Evolutionary conservation across 352 stramenopile species (phyloP).

Genomic region (Globisporangium mamillatum): DNA sequence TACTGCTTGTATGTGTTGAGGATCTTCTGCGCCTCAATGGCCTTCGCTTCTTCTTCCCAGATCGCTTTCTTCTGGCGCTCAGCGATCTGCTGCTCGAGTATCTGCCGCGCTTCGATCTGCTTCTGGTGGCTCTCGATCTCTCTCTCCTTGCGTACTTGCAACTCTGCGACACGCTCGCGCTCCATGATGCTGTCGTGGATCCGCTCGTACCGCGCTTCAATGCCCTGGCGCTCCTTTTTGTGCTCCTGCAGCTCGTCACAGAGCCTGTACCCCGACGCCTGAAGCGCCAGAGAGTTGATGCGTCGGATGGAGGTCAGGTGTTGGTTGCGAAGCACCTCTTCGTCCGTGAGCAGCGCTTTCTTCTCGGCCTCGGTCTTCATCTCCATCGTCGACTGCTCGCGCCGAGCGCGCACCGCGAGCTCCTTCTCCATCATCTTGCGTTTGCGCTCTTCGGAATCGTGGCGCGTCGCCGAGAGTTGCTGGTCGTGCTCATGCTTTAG

Average conservation of each 20-base stretch:
- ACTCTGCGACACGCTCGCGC: constrained; percentile 50
- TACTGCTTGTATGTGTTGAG: constrained; percentile 82
- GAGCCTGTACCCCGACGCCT: constrained; percentile 59
- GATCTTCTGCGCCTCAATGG: constrained; percentile 75
- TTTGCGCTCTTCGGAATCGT: constrained; percentile 69
- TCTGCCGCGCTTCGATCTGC: constrained; percentile 54
- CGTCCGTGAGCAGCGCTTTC: constrained; percentile 59
- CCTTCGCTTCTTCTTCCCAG: constrained; percentile 75
- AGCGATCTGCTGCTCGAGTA: constrained; percentile 71
- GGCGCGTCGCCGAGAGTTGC: constrained; percentile 37
- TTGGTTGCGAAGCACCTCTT: constrained; percentile 56
- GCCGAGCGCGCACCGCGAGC: constrained; percentile 51
- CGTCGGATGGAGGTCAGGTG: constrained; percentile 62
- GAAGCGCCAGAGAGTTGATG: constrained; percentile 65
- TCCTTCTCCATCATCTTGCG: constrained; percentile 78
- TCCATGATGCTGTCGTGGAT: constrained; percentile 77
- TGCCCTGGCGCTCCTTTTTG: constrained; percentile 37
- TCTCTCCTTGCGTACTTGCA: constrained; percentile 45
- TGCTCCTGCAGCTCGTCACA: constrained; percentile 54
- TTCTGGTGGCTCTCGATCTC: constrained; percentile 40
- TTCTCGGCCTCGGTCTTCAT: constrained; percentile 67
- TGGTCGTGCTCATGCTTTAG: constrained; percentile 42
- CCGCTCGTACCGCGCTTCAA: constrained; percentile 59
- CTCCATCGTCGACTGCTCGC: constrained; percentile 70
- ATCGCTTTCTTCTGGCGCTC: constrained; percentile 67